Evolutionary conservation across 306 rosid genomes (phyloP).

Genomic region (Medicago arabica): DNA sequence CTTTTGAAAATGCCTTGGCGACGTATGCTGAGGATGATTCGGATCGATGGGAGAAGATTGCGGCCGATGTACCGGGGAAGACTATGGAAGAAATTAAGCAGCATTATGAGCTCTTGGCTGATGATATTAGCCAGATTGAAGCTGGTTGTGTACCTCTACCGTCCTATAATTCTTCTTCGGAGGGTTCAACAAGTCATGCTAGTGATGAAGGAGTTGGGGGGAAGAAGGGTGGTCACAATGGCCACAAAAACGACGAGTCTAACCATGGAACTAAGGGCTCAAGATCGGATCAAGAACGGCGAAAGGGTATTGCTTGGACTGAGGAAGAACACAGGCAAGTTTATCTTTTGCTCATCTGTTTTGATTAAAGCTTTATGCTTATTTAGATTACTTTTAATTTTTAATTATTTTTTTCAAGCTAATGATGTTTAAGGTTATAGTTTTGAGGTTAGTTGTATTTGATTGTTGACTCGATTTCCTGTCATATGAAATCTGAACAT

Average conservation of each 20-base stretch:
- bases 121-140: constrained; percentile 80
- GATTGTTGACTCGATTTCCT: constrained; percentile 33
- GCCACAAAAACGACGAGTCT: constrained; percentile 61
- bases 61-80: constrained; percentile 82
- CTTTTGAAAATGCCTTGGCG: constrained; percentile 89
- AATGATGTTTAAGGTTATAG: constrained; percentile 18
- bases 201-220: constrained; percentile 77
- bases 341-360: constrained; percentile 30
- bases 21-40: constrained; percentile 69
- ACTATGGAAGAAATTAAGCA: constrained; percentile 73
- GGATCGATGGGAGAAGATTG: constrained; percentile 93
- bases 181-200: constrained; percentile 73
- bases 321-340: constrained; percentile 96
- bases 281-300: constrained; percentile 92
- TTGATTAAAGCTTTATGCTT: constrained; percentile 1
- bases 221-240: constrained; percentile 57
- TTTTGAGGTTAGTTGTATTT: constrained; percentile 29
- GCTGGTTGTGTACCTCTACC: constrained; percentile 90
- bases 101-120: constrained; percentile 83
- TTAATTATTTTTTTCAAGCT: constrained; percentile 19
- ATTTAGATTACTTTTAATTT: background rate
- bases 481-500: constrained; percentile 35
- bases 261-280: constrained; percentile 83
- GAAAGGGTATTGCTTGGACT: constrained; percentile 99
- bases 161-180: constrained; percentile 76